Evolutionary conservation across 2,329 filamentous ascomycete species (phyloP), one percentile per base, ranked within the genome.

Genomic region (Neurospora sp.): DNA sequence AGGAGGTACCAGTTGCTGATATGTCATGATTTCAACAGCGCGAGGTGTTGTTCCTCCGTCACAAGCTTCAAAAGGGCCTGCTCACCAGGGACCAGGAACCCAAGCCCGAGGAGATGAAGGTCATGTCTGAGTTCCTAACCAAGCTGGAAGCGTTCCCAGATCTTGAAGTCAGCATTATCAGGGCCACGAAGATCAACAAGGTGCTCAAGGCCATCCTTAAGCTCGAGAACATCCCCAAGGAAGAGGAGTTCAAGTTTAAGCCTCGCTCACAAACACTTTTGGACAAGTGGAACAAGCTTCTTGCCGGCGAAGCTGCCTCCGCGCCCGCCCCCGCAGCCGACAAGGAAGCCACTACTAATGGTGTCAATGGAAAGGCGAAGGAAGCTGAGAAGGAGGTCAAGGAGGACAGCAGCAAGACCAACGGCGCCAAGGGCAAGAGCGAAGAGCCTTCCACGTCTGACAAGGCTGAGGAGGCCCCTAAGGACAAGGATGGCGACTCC

Each of bases 121-220:
- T 83, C 66, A 93, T 96, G 90, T 89, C 89, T 4, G 90, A 92
- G 19, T 92, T 89, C 76, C 84, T 96, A 70, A 86, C 85, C 38
- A 92, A 96, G 79, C 87, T 99, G 6, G 96, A 99, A 81, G 87
- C 85, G 8, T 90, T 84, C 79, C 83, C 88, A 1, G 92, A 97
- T 73, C 87, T 98, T 4, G 95, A 98, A 78, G 92, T 92, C 38
- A 89, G 89, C 74, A 96, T 97, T 75, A 97, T 98, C 76, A 89
- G 92, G 73, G 85, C 83, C 15, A 99, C 96, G 72, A 99, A 98
- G 86, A 97, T 99, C 81, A 95, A 98, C 88, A 99, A 99, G 83
- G 95, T 99, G 11, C 86, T 99, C 70, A 97, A 96, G 83, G 93
- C 91, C 4, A 96, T 99, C 74, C 84, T 97, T 76, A 97, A 97